Base-by-base conservation (phyloP, 345 rosid genomes). In the Pistacia atlantica region DNA sequence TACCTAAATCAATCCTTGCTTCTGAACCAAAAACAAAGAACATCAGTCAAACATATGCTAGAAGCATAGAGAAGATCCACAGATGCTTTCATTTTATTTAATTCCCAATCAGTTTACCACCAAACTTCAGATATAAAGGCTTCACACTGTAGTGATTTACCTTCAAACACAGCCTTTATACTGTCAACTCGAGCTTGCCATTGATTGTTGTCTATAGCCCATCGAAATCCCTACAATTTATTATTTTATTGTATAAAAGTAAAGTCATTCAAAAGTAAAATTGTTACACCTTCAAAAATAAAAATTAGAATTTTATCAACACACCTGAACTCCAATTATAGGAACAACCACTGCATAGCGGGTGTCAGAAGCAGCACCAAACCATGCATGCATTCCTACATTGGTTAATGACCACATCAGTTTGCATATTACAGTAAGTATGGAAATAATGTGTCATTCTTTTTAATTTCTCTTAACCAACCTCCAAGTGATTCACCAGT, bases 341-440 rank as follows among this genome's bases (percentile, higher is more conserved):
- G 99, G 95, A 55, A 58, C 97, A 77, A 58, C 88, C 67, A 90
- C 97, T 14, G 89, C 70, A 76, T 89, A 93, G 73, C 97, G 89
- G 9, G 85, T 85, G 80, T 96, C 97, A 60, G 81, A 95, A 76
- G 82, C 86, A 75, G 97, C 97, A 87, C 89, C 99, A 83, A 93
- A 92, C 95, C 98, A 96, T 14, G 97, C 97, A 83, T 93, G 98
- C 98, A 95, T 95, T 66, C 98, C 99, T 95, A 84, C 75, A 79
- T 69, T 76, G 38, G 16, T 45, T 80, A 69, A 33, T 72, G 66
- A 56, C 54, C 75, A 69, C 59, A 65, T 37, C 45, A 70, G 46
- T 56, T 80, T 31, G 17, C 61, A 69, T 46, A 12, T 28, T 66
- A 73, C 25, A 77, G 59, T 20, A 35, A 33, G 42, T 38, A 74